A percentile compares a stretch with the other conserved stretches of the same genome.
phyloP scores from a whole-genome alignment of 352 stramenopile genomes.

The Globisporangium nunn region DNA sequence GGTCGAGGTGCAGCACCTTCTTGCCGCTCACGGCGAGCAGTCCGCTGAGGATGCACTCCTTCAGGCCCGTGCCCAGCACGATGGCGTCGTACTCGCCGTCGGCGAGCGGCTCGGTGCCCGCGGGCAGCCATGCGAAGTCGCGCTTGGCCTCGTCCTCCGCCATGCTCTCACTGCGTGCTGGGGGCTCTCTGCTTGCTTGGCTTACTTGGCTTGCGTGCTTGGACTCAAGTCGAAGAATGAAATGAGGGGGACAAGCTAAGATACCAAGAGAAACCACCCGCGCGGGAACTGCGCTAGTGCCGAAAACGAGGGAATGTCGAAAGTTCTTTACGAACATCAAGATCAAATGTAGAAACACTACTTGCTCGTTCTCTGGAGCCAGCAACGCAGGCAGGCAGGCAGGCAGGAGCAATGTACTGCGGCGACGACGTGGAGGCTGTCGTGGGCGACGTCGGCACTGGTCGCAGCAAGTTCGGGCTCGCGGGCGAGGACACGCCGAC shows the following conservation, averaged over 20 bases:
- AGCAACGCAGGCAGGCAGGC: too few species aligned
- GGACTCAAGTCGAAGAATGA: background rate
- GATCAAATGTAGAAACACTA: too few species aligned
- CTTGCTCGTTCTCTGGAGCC: too few species aligned
- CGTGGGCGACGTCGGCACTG: conserved; percentile 90
- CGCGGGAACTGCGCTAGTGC: too few species aligned
- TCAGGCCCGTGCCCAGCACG: conserved; percentile 98
- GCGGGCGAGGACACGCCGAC: conserved; percentile 93
- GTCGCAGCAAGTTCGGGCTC: conserved; percentile 91
- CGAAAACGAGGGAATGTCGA: too few species aligned
- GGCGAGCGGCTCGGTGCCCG: conserved; percentile 92
- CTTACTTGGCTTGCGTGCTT: background rate
- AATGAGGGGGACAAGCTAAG: conserved; percentile 4
- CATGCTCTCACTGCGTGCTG: conserved; percentile 21
- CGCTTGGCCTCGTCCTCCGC: conserved; percentile 53
- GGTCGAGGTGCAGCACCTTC: conserved; percentile 97
- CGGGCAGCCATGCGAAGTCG: conserved; percentile 93
- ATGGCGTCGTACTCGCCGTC: conserved; percentile 99
- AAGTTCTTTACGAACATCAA: background rate
- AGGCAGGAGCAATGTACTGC: conserved; percentile 85
- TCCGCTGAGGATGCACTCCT: conserved; percentile 98
- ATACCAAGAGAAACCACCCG: too few species aligned
- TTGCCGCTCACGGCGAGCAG: conserved; percentile 92
- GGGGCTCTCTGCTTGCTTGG: background rate
- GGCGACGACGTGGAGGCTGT: conserved; percentile 95